phyloP scores from a whole-genome alignment of 768 basidiomycete genomes.

The Xanthoconium purpureum region DNA sequence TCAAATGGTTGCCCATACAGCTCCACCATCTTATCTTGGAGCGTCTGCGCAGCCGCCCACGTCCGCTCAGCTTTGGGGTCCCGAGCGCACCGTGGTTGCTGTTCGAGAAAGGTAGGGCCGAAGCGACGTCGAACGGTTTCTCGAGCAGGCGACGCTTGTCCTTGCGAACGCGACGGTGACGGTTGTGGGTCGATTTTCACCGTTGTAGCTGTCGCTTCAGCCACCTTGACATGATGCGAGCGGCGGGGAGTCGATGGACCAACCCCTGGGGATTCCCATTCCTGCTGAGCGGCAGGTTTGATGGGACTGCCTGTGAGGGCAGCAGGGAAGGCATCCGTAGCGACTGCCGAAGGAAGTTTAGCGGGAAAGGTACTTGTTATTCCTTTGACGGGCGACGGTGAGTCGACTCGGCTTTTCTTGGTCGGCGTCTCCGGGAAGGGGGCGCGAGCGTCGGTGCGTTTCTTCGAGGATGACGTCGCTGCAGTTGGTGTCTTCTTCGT shows the following conservation, averaged over 20 bases:
- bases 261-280: too few species aligned
- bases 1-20: constrained; percentile 16
- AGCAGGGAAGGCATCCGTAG: too few species aligned
- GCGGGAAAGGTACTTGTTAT: neutral
- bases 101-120: too few species aligned
- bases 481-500: neutral
- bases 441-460: too few species aligned
- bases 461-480: constrained; percentile 26
- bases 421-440: constrained; percentile 41
- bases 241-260: too few species aligned
- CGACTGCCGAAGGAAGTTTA: too few species aligned
- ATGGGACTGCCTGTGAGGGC: too few species aligned
- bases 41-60: constrained; percentile 19
- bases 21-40: constrained; percentile 13
- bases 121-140: too few species aligned
- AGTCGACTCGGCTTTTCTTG: constrained; percentile 38
- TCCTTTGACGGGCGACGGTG: too few species aligned
- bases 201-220: neutral
- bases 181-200: constrained; percentile 16
- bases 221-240: constrained; percentile 7
- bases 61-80: constrained; percentile 38
- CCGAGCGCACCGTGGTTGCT: constrained; percentile 43
- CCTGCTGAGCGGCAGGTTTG: too few species aligned
- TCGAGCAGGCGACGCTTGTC: constrained; percentile 20
- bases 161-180: constrained; percentile 2